A percentile compares a stretch with the other conserved stretches of the same genome.
These are phyloP conservation scores for Rhododendron henanense DNA, from an alignment of 148 eudicot species.

Conservation along the genomic window DNA sequence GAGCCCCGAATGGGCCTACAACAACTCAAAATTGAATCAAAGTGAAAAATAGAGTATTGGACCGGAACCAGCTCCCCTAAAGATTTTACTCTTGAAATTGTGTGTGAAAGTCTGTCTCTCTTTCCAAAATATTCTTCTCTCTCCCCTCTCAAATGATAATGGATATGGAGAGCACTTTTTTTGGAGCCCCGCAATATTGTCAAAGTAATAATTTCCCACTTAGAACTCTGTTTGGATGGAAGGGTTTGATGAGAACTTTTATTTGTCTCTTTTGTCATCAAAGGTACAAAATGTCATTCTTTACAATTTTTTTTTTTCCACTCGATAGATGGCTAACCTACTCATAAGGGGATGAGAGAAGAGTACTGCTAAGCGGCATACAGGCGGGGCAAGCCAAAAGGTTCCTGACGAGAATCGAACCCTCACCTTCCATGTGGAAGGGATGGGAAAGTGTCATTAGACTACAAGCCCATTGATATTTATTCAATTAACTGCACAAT, in stretches of 20 bases:
- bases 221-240: neutral
- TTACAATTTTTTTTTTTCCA: neutral
- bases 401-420: no score
- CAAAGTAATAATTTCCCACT: neutral
- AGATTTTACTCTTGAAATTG: neutral
- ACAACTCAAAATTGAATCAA: neutral
- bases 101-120: neutral
- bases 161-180: neutral
- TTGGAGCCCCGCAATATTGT: neutral
- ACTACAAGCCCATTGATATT: no score
- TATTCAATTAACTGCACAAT: neutral
- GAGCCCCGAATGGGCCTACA: no score
- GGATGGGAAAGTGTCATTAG: no score
- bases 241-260: neutral
- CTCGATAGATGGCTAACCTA: neutral
- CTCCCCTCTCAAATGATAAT: neutral
- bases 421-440: no score
- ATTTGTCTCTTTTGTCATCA: neutral
- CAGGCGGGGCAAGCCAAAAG: no score
- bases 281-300: neutral
- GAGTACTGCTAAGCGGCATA: no score
- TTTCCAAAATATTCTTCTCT: conserved; percentile 4
- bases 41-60: neutral
- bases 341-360: no score
- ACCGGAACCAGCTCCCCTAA: neutral